A percentile compares a stretch with the other conserved stretches of the same genome.
These are phyloP conservation scores for Lonicera japonica DNA, from an alignment of 129 eudicot species.

Conservation along the genomic window DNA sequence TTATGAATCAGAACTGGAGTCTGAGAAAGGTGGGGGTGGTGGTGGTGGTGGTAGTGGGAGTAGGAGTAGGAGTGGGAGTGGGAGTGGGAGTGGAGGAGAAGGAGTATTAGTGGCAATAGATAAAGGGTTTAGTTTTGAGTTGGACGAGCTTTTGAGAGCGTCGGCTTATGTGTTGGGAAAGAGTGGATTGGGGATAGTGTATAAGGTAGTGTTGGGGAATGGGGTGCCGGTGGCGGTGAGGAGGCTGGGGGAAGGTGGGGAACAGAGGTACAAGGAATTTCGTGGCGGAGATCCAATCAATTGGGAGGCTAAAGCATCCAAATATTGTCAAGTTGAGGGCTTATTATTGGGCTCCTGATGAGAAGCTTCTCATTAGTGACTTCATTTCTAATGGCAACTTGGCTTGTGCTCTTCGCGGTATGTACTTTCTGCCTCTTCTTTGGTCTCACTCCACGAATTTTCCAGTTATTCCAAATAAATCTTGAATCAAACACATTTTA, in stretches of 20 bases:
- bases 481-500: not conserved
- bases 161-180: constrained; percentile 97
- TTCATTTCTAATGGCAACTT: constrained; percentile 91
- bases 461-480: not conserved
- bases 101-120: constrained; percentile 89
- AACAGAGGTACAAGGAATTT: constrained; percentile 92
- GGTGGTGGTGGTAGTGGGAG: constrained; percentile 34
- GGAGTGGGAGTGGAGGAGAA: constrained; percentile 39
- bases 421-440: not conserved
- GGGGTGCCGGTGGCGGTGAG: constrained; percentile 96
- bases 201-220: constrained; percentile 88
- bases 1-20: constrained; percentile 54
- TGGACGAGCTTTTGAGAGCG: constrained; percentile 87
- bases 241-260: constrained; percentile 96
- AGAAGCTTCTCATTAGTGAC: constrained; percentile 85
- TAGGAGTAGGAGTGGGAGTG: constrained; percentile 66
- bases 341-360: constrained; percentile 99
- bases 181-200: constrained; percentile 93
- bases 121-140: constrained; percentile 75
- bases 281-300: constrained; percentile 79
- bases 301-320: constrained; percentile 83
- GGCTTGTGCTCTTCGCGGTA: constrained; percentile 80
- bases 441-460: not conserved
- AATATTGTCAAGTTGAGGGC: constrained; percentile 92
- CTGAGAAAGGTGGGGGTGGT: constrained; percentile 53